Base-by-base conservation (phyloP, 805 yeast genomes). In the Kodamaea nitidulidarum region DNA sequence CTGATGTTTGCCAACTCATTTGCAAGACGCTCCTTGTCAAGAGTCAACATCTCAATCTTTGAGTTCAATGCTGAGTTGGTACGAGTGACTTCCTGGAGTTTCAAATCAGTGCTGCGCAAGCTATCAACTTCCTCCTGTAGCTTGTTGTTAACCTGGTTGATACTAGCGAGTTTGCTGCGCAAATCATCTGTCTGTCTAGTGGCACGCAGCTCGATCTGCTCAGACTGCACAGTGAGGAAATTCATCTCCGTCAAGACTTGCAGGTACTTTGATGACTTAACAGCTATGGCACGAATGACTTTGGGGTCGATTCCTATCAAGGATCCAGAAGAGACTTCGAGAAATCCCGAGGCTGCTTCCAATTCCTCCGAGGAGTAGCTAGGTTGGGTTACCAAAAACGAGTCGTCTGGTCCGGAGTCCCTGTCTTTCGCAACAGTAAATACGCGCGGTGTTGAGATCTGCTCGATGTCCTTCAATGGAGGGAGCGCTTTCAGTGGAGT, bases 401-500 rank as follows among this genome's bases (percentile, higher is more conserved):
- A 20, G 8, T 20, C 22, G 5, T 20, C 22, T 6, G 22, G 22
- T 20, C 22, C 22, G 7, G 8, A 8, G 5, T 47, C 30, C 7
- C 40, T 38, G 41, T 67, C 73, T 44, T 52, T 60, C 14, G 73
- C 73, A 15, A 68, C 73, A 26, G 51, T 46, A 44, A 68, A 67
- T 7, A 63, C 49, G 35, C 67, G 67, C 1, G 73, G 73, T 1
- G 73, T 68, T 7, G 53, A 58, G 14, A 68, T 67, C 11, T 46
- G 45, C 31, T 68, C 73, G 14, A 68, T 67, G 38, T 67, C 72
- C 45, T 68, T 68, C 18, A 68, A 50, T 4, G 73, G 63, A 1
- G 72, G 73, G 21, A 68, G 55, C 18, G 58, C 51, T 43, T 67
- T 67, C 56, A 60, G 61, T 0, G 73, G 73, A 15, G 73, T 67